Evolutionary conservation across 2,329 filamentous ascomycete species (phyloP).

Genomic region (Leptodontidium sp.): DNA sequence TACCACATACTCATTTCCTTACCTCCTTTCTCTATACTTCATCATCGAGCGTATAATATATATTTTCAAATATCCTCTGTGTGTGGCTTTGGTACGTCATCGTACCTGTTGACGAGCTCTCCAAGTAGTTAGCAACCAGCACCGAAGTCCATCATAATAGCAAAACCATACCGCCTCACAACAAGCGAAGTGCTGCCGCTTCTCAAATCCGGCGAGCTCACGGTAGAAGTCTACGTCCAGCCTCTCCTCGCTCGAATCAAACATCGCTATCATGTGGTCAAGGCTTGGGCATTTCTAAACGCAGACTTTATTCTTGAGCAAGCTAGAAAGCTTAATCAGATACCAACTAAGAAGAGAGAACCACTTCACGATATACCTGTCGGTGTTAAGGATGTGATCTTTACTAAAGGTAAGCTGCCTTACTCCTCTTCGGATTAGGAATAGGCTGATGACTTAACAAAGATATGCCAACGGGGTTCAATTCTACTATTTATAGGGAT

Average conservation of each 20-base stretch:
- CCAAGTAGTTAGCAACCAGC: no score
- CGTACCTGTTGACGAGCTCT: no score
- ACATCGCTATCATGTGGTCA: slow-evolving; percentile 53
- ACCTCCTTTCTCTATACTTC: no score
- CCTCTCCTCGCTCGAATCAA: slow-evolving; percentile 57
- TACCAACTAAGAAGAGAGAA: slow-evolving; percentile 58
- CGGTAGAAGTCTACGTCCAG: slow-evolving; percentile 57
- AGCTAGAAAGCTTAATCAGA: slow-evolving; percentile 58
- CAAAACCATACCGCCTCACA: slow-evolving; percentile 50
- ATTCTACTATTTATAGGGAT: slow-evolving; percentile 61
- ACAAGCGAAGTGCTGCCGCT: slow-evolving; percentile 52
- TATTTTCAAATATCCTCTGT: no score
- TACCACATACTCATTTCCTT: no score
- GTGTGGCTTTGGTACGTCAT: no score
- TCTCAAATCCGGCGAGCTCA: slow-evolving; percentile 52
- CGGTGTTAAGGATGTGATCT: slow-evolving; percentile 68
- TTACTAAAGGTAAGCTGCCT: slow-evolving; percentile 55
- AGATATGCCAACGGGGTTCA: slow-evolving; percentile 65
- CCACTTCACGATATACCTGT: slow-evolving; percentile 65
- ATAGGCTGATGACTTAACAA: background rate
- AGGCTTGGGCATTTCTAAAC: slow-evolving; percentile 60
- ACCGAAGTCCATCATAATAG: slow-evolving; percentile 32
- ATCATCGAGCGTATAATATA: no score
- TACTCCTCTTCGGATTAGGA: no score
- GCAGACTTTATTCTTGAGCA: slow-evolving; percentile 57